These are phyloP conservation scores for Alternaria hordeiaustralica DNA, from an alignment of 2,329 filamentous ascomycete genomes.

Conservation along the genomic window DNA sequence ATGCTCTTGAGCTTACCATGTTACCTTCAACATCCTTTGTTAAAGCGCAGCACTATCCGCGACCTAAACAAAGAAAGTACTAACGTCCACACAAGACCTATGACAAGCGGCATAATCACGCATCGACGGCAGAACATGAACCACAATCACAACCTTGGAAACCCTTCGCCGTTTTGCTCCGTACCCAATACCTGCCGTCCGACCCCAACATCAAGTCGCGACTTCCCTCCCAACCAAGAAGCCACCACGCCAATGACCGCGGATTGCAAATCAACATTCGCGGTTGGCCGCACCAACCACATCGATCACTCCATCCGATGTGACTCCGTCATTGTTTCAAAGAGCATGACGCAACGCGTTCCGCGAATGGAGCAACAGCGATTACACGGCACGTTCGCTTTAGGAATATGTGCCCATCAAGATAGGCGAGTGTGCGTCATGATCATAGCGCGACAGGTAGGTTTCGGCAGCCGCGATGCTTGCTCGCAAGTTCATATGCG, in stretches of 20 bases:
- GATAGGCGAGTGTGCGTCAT: not conserved
- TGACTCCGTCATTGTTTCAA: not conserved
- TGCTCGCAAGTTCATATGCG: not conserved
- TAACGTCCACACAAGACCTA: no score
- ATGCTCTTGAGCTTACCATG: not conserved
- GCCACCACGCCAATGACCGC: not conserved
- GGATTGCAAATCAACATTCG: not conserved
- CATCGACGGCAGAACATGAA: no score
- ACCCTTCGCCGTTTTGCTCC: not conserved
- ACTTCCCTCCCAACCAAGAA: not conserved
- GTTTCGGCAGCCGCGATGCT: not conserved
- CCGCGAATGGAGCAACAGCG: not conserved
- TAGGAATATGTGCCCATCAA: not conserved
- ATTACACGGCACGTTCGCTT: not conserved
- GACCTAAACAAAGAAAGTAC: not conserved
- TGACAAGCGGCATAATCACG: no score
- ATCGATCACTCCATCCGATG: rapidly evolving
- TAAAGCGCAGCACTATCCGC: not conserved
- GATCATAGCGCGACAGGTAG: not conserved
- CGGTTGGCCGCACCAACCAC: not conserved
- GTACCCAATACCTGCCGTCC: not conserved
- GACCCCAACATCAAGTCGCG: not conserved
- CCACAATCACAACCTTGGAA: not conserved
- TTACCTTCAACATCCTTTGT: not conserved
- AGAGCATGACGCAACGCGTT: not conserved